Evolutionary conservation across 2,329 filamentous ascomycete genomes (phyloP), one percentile per base, ranked within the genome.

Genomic region (Geosmithia flava): DNA sequence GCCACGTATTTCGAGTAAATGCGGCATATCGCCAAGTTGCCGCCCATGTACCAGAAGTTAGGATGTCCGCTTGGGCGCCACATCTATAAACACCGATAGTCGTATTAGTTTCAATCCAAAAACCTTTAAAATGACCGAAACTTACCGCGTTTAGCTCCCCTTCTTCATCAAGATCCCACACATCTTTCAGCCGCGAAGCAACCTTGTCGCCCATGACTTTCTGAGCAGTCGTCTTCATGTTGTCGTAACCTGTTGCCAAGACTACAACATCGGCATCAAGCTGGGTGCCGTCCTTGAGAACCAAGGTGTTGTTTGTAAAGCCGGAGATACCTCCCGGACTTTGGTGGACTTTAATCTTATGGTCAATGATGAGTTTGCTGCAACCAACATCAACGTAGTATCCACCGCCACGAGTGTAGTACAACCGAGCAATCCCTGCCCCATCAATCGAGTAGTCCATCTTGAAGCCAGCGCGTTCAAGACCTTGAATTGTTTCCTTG

Each of bases 331-430:
- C 63, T 2, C 56, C 60, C 15, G 54, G 50, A 40, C 55, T 49
- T n/a, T 50, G 47, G 4, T 47, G 13, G 3, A 52, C 44, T 2
- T 48, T 48, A 17, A 50, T 20, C 33, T 52, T 48, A 0, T 81
- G 79, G 11, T 82, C 75, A 2, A 69, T 68, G 50, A 86, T 82
- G 19, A 85, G 68, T 55, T 76, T 62, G 0, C 75, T 77, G 0
- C 73, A 76, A 0, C 82, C 82, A 1, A 84, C 79, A 51, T 86
- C 79, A 51, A 85, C 81, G 60, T 85, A 85, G 57, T 85, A 85
- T 0, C 82, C 81, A 0, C 82, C 82, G 1, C 80, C 80, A 2
- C 76, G 71, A 52, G 80, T 76, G 52, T 81, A 70, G 56, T 83
- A 85, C 58, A 83, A 82, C 45, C 75, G 62, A 47, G 76, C 69